These are phyloP conservation scores for Sporothrix phasma DNA, from an alignment of 2,329 filamentous ascomycete species.

Conservation along the genomic window DNA sequence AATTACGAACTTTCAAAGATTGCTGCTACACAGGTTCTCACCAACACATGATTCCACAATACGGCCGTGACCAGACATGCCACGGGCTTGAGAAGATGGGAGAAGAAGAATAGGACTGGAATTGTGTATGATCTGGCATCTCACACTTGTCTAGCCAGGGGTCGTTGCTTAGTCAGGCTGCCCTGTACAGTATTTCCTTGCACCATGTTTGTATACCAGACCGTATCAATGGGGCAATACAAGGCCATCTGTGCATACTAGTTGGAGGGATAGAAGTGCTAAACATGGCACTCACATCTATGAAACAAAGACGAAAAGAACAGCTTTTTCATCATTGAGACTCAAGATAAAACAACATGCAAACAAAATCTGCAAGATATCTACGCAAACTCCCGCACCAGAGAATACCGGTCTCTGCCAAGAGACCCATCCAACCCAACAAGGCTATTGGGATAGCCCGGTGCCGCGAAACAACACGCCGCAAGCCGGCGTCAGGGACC, in stretches of 20 bases:
- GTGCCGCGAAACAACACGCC: neutral
- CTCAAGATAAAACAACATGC: neutral
- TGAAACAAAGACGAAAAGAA: neutral
- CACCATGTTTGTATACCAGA: neutral
- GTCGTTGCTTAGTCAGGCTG: neutral
- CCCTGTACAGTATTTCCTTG: neutral
- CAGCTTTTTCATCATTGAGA: neutral
- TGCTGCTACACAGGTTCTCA: neutral
- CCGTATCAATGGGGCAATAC: neutral
- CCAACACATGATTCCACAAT: neutral
- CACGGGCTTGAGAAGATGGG: neutral
- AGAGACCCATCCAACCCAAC: neutral
- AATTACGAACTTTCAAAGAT: neutral
- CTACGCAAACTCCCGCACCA: slow-evolving; percentile 17
- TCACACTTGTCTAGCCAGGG: too few species aligned
- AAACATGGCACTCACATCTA: neutral
- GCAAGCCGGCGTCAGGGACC: neutral
- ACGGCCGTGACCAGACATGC: neutral
- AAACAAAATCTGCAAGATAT: neutral
- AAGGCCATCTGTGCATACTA: neutral
- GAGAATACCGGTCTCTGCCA: neutral
- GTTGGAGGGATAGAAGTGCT: neutral
- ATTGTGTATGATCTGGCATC: neutral
- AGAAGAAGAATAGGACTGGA: neutral
- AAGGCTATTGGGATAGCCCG: neutral